Evolutionary conservation across 345 rosid species (phyloP).

Genomic region (Populus pruinosa): DNA sequence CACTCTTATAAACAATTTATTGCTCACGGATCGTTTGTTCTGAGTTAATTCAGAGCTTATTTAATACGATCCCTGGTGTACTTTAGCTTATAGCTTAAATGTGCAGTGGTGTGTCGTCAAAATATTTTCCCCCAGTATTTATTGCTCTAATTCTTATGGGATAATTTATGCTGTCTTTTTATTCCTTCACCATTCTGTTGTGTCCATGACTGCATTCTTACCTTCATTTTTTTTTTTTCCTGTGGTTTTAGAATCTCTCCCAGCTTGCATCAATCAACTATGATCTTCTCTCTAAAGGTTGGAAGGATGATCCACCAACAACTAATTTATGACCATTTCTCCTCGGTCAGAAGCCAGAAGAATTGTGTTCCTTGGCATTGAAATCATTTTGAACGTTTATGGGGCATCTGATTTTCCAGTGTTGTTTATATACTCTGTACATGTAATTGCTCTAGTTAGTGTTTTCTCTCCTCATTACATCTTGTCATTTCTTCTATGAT

Average conservation of each 20-base stretch:
- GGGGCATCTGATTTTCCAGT: conserved; percentile 19
- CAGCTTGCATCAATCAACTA: conserved; percentile 98
- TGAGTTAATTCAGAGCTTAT: neutral
- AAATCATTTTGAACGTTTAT: conserved; percentile 21
- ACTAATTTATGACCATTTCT: conserved; percentile 37
- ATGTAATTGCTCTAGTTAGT: conserved; percentile 36
- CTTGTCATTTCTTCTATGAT: neutral
- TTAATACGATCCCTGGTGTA: neutral
- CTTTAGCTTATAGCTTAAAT: neutral
- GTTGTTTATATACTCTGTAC: conserved; percentile 61
- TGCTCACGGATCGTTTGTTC: neutral
- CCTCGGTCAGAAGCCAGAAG: conserved; percentile 8
- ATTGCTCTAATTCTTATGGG: neutral
- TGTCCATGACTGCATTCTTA: neutral
- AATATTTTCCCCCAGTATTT: neutral
- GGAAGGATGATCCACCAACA: conserved; percentile 69
- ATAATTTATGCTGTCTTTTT: neutral
- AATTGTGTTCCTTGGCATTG: conserved; percentile 2
- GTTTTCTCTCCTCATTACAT: neutral
- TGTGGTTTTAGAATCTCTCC: conserved; percentile 68
- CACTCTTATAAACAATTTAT: neutral
- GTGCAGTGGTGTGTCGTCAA: neutral
- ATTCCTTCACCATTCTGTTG: neutral
- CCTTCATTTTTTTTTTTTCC: conserved; percentile 7
- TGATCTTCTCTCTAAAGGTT: conserved; percentile 94